Evolutionary conservation across 208 protist species (phyloP).

Genomic region (Zelonia costaricensis): DNA sequence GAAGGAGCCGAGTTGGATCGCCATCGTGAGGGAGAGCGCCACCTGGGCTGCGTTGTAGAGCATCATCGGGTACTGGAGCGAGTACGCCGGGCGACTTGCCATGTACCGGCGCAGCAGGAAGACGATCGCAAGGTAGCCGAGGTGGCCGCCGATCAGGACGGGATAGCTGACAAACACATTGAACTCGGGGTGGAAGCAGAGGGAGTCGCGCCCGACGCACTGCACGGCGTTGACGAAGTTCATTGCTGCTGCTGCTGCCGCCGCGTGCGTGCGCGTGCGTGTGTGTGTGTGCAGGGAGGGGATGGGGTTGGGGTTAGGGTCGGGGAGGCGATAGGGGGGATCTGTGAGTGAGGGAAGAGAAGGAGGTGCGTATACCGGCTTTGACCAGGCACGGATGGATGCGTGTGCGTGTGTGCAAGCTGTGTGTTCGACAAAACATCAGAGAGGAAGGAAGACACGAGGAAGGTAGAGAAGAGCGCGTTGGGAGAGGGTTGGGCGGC

Average conservation of each 20-base stretch:
- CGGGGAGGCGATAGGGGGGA: background rate
- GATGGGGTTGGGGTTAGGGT: background rate
- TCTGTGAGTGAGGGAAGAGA: background rate
- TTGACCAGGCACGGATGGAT: too few relatives aligned
- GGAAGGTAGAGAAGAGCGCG: too few relatives aligned
- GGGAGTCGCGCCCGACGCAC: slow-evolving; percentile 51
- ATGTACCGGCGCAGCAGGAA: slow-evolving; percentile 55
- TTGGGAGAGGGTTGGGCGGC: too few relatives aligned
- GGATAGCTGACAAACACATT: slow-evolving; percentile 62
- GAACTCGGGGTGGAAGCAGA: slow-evolving; percentile 72
- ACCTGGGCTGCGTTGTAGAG: slow-evolving; percentile 89
- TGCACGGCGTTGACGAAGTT: slow-evolving; percentile 5
- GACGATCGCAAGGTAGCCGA: slow-evolving; percentile 67
- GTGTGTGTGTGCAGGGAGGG: slow-evolving; percentile 4
- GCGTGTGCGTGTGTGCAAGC: too few relatives aligned
- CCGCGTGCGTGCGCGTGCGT: background rate
- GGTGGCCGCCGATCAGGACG: slow-evolving; percentile 50
- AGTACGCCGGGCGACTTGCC: slow-evolving; percentile 39
- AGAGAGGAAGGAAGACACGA: too few relatives aligned
- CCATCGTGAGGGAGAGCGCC: slow-evolving; percentile 75
- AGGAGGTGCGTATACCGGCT: background rate
- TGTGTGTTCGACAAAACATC: too few relatives aligned
- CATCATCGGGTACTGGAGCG: slow-evolving; percentile 64
- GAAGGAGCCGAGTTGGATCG: slow-evolving; percentile 51
- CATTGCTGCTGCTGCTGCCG: slow-evolving; percentile 3